A percentile compares a stretch with the other conserved stretches of the same genome.
Conservation (phyloP, 805 yeast genomes). For the Zygosaccharomyces kombuchaensis region DNA sequence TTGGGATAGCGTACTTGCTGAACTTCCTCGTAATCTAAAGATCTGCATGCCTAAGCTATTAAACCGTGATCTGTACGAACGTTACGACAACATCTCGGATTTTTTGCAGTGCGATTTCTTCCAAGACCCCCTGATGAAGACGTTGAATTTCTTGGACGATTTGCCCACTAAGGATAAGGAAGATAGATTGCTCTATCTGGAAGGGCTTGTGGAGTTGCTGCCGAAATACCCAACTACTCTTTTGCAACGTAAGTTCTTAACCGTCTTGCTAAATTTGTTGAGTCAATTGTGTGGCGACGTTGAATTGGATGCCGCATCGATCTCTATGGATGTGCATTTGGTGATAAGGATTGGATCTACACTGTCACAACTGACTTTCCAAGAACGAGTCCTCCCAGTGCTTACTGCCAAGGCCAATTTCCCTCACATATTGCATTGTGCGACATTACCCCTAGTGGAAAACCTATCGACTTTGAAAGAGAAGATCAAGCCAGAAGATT, state of each 20-base stretch:
- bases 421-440: conserved; percentile 20
- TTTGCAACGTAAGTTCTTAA: conserved; percentile 67
- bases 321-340: conserved; percentile 40
- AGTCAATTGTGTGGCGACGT: conserved; percentile 33
- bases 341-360: conserved; percentile 59
- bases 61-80: conserved; percentile 50
- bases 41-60: conserved; percentile 48
- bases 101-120: conserved; percentile 71
- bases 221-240: conserved; percentile 55
- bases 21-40: conserved; percentile 55
- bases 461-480: conserved; percentile 45
- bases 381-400: conserved; percentile 57
- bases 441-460: conserved; percentile 41
- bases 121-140: conserved; percentile 76
- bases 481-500: conserved; percentile 50
- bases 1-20: conserved; percentile 43
- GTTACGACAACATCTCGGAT: conserved; percentile 45
- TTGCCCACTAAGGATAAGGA: conserved; percentile 65
- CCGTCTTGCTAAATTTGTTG: conserved; percentile 55
- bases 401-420: conserved; percentile 20
- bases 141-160: conserved; percentile 77
- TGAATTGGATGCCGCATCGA: conserved; percentile 42
- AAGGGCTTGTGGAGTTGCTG: conserved; percentile 52
- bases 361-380: conserved; percentile 73
- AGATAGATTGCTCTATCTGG: conserved; percentile 66